Evolutionary conservation across 768 basidiomycete species (phyloP), one percentile per base, ranked within the genome.

Genomic region (Boletus sp.): DNA sequence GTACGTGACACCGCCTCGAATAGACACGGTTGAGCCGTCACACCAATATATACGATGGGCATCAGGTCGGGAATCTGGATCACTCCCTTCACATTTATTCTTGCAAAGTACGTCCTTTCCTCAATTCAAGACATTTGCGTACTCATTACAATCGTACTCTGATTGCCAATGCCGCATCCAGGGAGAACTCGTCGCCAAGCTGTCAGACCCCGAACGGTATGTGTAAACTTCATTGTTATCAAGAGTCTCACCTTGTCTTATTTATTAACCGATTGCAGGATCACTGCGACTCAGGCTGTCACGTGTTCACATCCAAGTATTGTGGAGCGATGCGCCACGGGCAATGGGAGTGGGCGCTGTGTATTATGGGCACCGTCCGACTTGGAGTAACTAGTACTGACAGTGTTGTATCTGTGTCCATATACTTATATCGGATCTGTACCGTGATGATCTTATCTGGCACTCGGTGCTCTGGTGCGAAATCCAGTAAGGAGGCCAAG

Each of bases 211-310:
- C 42, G 64, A 70, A 29, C 76, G 78, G 89, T 89, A 65, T 41
- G 79, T 66, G 37, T 42, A 61, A 44, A 24, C 18, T 9, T 47
- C 15, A 18, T 39, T 7, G 37, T 41, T 14, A 28, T 18, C 18
- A 3, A 35, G 8, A 18, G n/a, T n/a, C n/a, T n/a, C 9, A 17
- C 46, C 8, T 4, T 20, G 29, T 10, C 55, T 52, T 30, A 54
- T 53, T 35, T 15, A 28, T 18, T 9, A 36, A 32, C 32, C 14
- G 24, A 24, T 15, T 7, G 12, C 59, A 92, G 89, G 60, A 86
- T 93, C 57, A 83, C 87, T 20, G 91, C 92, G 1, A 86, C 87
- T 5, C 92, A 92, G 71, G 90, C 92, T n/a, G 92, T 93, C n/a
- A 90, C 92, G 8, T 89, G 87, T 63, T 90, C 89, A 14, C 92